These are phyloP conservation scores for Wickerhamomyces subpelliculosus DNA, from an alignment of 805 yeast genomes.

Conservation along the genomic window DNA sequence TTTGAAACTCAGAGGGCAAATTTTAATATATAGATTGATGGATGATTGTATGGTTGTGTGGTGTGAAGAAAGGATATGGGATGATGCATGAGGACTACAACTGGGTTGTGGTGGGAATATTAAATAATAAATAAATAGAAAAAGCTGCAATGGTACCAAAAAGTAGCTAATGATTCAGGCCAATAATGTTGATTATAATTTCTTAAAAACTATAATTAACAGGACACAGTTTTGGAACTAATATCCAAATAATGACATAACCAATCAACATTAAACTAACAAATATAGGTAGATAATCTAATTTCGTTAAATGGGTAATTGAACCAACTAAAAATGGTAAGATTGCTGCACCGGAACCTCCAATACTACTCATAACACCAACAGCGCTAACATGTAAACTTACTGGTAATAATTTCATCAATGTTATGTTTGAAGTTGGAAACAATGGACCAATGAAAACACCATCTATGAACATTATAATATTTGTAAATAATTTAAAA, in stretches of 20 bases:
- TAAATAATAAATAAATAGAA: no score
- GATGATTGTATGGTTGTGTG: no score
- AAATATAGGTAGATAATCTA: conserved; percentile 21
- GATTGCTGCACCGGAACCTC: conserved; percentile 79
- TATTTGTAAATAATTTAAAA: conserved; percentile 3
- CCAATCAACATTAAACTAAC: conserved; percentile 2
- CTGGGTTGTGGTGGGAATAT: no score
- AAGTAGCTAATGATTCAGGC: neutral
- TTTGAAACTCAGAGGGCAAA: conserved; percentile 42
- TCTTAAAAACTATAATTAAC: conserved; percentile 3
- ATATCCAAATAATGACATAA: conserved; percentile 7
- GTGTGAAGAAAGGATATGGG: no score
- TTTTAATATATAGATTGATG: conserved; percentile 10
- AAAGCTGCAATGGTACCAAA: no score
- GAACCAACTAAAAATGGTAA: conserved; percentile 61
- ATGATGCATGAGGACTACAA: neutral
- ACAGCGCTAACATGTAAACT: conserved; percentile 58
- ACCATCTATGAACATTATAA: conserved; percentile 38
- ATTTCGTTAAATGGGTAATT: conserved; percentile 19
- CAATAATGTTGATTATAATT: no score
- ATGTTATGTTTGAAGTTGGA: conserved; percentile 64
- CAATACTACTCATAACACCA: conserved; percentile 71
- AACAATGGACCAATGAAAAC: conserved; percentile 62
- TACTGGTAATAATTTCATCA: conserved; percentile 55
- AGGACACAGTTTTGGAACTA: conserved; percentile 3